Conservation (phyloP, 495 filamentous ascomycete genomes). For the Penicillium pulvis region DNA sequence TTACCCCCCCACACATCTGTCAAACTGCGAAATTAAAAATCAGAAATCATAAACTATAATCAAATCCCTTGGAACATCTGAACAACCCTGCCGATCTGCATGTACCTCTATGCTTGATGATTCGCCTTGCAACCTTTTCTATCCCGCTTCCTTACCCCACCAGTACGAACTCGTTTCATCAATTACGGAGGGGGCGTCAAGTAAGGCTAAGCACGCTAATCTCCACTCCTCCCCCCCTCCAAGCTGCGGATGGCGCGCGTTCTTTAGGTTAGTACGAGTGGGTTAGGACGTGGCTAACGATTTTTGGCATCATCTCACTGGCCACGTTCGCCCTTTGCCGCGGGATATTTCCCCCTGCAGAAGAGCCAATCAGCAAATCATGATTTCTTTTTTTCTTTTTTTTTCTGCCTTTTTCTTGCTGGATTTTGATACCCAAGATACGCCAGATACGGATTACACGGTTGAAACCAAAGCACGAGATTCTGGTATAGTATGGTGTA, state of each 20-base stretch:
- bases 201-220: conserved; percentile 14
- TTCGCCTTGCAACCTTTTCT: conserved; percentile 18
- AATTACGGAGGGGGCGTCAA: conserved; percentile 13
- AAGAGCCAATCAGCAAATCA: conserved; percentile 7
- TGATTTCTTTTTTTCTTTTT: conserved; percentile 4
- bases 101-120: conserved; percentile 13
- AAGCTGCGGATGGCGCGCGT: conserved; percentile 23
- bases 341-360: conserved; percentile 15
- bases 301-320: conserved; percentile 12
- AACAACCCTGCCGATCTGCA: conserved; percentile 27
- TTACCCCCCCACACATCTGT: neutral
- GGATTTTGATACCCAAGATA: neutral
- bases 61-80: too few species aligned
- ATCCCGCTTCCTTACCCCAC: conserved; percentile 5
- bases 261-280: conserved; percentile 18
- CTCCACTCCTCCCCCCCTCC: conserved; percentile 7
- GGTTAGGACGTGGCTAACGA: conserved; percentile 4
- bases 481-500: neutral
- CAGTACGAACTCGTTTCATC: conserved; percentile 22
- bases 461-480: neutral
- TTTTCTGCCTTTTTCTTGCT: neutral
- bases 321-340: conserved; percentile 13
- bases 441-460: neutral
- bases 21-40: neutral
- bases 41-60: too few species aligned